Percentiles rank a stretch among this genome's conserved stretches.
Evolutionary conservation across 495 filamentous ascomycete genomes (phyloP).

Genomic region (Niebla homalea): DNA sequence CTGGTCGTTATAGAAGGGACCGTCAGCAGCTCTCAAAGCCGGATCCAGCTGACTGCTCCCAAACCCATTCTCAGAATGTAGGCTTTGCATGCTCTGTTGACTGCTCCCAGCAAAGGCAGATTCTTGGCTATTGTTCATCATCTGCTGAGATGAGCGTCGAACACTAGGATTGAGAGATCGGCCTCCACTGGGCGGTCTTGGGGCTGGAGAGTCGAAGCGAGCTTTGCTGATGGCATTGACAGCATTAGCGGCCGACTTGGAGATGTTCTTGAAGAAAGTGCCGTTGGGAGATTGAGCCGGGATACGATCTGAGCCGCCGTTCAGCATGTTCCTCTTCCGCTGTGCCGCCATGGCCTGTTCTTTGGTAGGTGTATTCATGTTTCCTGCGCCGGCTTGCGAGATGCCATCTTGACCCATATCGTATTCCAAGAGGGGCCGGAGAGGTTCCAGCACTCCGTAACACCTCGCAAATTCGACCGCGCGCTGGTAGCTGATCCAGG

Average conservation of each 20-base stretch:
- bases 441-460: conserved; percentile 81
- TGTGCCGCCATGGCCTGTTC: conserved; percentile 98
- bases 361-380: conserved; percentile 87
- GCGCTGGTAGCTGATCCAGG: conserved; percentile 87
- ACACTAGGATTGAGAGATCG: conserved; percentile 32
- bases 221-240: conserved; percentile 94
- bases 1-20: conserved; percentile 26
- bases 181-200: conserved; percentile 37
- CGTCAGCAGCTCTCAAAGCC: conserved; percentile 34
- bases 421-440: conserved; percentile 76
- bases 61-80: conserved; percentile 52
- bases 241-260: conserved; percentile 77
- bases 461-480: conserved; percentile 86
- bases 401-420: conserved; percentile 71
- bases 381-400: conserved; percentile 42
- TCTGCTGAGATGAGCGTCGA: conserved; percentile 49
- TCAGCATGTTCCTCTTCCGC: conserved; percentile 72
- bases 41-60: conserved; percentile 40
- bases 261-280: conserved; percentile 94
- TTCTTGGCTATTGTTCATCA: conserved; percentile 50
- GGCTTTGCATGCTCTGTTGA: conserved; percentile 55
- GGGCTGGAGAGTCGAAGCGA: conserved; percentile 74
- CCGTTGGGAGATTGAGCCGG: conserved; percentile 53
- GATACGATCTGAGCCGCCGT: conserved; percentile 52
- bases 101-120: conserved; percentile 39